Conservation (phyloP, 75 land plant genomes). For the Adiantum capillusveneris region DNA sequence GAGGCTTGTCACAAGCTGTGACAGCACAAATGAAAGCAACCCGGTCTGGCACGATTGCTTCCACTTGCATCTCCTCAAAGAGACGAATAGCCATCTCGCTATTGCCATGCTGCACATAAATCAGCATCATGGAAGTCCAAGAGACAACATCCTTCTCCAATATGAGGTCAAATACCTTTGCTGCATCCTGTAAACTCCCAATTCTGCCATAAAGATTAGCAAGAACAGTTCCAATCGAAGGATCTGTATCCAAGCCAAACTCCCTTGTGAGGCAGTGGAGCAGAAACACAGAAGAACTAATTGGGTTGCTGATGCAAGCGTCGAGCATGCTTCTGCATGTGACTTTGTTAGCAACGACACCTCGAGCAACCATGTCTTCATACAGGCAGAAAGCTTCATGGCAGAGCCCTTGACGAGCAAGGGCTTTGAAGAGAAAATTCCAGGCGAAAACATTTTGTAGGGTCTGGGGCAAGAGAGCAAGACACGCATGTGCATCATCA, state of each 20-base stretch:
- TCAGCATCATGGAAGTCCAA: slow-evolving; percentile 50
- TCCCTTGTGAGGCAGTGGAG: slow-evolving; percentile 27
- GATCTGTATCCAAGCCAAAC: slow-evolving; percentile 19
- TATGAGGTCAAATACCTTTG: slow-evolving; percentile 17
- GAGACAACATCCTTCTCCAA: slow-evolving; percentile 31
- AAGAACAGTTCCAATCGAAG: slow-evolving; percentile 32
- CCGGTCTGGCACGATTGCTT: slow-evolving; percentile 13
- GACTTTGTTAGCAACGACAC: slow-evolving; percentile 21
- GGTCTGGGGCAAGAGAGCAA: slow-evolving; percentile 11
- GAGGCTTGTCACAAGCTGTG: slow-evolving; percentile 10
- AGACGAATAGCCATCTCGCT: slow-evolving; percentile 40
- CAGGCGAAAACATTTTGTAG: slow-evolving; percentile 31
- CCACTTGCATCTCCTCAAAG: slow-evolving; percentile 44
- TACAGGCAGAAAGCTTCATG: slow-evolving; percentile 31
- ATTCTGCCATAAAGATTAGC: slow-evolving; percentile 32
- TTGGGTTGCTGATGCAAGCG: slow-evolving; percentile 12
- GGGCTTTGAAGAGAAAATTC: slow-evolving; percentile 39
- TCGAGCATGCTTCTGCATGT: slow-evolving; percentile 29
- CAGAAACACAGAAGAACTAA: slow-evolving; percentile 17
- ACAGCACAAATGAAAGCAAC: slow-evolving; percentile 9
- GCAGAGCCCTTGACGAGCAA: slow-evolving; percentile 20
- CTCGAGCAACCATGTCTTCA: slow-evolving; percentile 12
- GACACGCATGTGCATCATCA: slow-evolving; percentile 18
- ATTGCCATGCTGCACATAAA: slow-evolving; percentile 60
- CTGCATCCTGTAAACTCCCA: slow-evolving; percentile 21